Evolutionary conservation across 257 asterid species (phyloP).

Genomic region (Linaria vulgaris): DNA sequence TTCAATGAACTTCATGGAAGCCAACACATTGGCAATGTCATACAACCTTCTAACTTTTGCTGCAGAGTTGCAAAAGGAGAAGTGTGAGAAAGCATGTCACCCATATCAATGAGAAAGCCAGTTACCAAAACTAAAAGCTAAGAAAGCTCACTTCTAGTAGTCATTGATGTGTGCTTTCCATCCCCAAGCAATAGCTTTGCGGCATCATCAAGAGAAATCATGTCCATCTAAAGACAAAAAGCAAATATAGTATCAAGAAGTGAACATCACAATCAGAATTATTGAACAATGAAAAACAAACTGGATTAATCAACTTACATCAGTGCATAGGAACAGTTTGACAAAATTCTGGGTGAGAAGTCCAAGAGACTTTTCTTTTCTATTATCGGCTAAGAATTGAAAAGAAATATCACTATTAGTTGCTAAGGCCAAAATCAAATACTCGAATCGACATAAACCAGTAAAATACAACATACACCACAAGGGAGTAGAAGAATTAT

Average conservation of each 20-base stretch:
- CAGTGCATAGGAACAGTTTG: slow-evolving; percentile 87
- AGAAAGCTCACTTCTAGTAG: slow-evolving; percentile 68
- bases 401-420: background rate
- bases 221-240: slow-evolving; percentile 54
- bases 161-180: slow-evolving; percentile 82
- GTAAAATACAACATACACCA: background rate
- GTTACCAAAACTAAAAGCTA: background rate
- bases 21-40: slow-evolving; percentile 91
- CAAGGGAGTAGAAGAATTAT: background rate
- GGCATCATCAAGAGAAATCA: slow-evolving; percentile 95
- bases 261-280: slow-evolving; percentile 9
- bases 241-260: slow-evolving; percentile 2
- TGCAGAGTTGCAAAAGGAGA: slow-evolving; percentile 34
- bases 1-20: slow-evolving; percentile 91
- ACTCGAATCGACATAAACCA: background rate
- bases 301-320: slow-evolving; percentile 46
- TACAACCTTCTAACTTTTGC: slow-evolving; percentile 93
- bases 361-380: slow-evolving; percentile 92
- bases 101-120: slow-evolving; percentile 6
- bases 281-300: background rate
- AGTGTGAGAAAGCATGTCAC: slow-evolving; percentile 19
- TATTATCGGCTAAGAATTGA: slow-evolving; percentile 51
- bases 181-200: slow-evolving; percentile 89
- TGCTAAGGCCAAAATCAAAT: background rate
- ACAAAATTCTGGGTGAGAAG: slow-evolving; percentile 95